These are phyloP conservation scores for Erodium maritimum DNA, from an alignment of 345 rosid genomes.

Conservation along the genomic window DNA sequence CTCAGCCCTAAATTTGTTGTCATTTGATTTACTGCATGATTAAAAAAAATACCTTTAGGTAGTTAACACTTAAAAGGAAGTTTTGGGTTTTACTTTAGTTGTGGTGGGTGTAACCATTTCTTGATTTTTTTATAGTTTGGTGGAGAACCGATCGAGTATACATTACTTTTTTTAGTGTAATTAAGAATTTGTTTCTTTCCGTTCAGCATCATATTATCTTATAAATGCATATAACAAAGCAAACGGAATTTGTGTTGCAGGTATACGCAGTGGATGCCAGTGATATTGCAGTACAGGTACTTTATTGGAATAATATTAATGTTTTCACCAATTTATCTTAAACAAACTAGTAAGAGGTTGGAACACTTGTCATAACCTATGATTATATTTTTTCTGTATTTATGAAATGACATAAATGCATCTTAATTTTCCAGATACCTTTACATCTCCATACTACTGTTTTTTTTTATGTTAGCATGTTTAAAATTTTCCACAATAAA, in stretches of 20 bases:
- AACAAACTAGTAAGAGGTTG: no score
- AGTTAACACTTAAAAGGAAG: not conserved
- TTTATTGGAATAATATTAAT: constrained; percentile 10
- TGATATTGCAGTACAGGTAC: constrained; percentile 92
- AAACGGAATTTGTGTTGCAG: constrained; percentile 23
- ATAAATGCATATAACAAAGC: not conserved
- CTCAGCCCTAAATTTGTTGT: no score
- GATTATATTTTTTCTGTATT: no score
- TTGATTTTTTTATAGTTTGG: not conserved
- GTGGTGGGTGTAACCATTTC: not conserved
- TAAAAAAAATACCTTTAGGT: no score
- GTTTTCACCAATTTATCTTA: not conserved
- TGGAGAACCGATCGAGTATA: not conserved
- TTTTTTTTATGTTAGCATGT: no score
- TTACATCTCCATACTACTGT: no score
- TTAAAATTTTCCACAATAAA: no score
- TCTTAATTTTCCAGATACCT: no score
- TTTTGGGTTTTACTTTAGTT: not conserved
- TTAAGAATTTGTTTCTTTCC: not conserved
- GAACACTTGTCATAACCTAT: no score
- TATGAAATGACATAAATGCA: no score
- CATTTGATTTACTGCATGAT: no score
- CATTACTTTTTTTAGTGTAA: no score
- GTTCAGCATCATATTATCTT: not conserved
- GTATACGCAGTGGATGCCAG: constrained; percentile 99